Evolutionary conservation across 371 early-diverging fungal genomes (phyloP).

Genomic region (Mortierella sp.): DNA sequence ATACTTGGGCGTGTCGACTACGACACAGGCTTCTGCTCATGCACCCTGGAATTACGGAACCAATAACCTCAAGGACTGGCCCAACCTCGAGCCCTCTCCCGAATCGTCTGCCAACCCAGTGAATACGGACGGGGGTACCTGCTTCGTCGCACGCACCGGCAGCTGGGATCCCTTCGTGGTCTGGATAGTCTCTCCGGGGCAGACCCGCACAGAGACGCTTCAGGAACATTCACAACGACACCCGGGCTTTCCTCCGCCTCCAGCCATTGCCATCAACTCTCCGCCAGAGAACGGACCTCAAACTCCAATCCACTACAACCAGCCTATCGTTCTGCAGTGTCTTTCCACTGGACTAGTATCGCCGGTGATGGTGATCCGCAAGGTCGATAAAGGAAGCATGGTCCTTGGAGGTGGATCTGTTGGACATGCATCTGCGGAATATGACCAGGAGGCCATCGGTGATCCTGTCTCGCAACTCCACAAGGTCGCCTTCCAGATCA

Average conservation of each 20-base stretch:
- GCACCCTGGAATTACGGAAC: slow-evolving; percentile 57
- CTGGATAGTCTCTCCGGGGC: slow-evolving; percentile 82
- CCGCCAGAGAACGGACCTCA: slow-evolving; percentile 56
- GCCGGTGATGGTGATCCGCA: slow-evolving; percentile 86
- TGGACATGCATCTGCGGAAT: slow-evolving; percentile 51
- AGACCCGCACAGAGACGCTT: slow-evolving; percentile 60
- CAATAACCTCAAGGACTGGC: slow-evolving; percentile 53
- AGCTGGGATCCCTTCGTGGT: slow-evolving; percentile 92
- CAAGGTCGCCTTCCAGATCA: slow-evolving; percentile 90
- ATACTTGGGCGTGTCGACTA: slow-evolving; percentile 78
- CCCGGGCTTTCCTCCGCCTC: slow-evolving; percentile 76
- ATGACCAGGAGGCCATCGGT: slow-evolving; percentile 62
- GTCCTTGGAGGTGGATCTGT: slow-evolving; percentile 71
- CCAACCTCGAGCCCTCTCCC: slow-evolving; percentile 32
- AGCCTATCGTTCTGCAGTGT: slow-evolving; percentile 85
- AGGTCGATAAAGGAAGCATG: slow-evolving; percentile 85
- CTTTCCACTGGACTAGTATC: slow-evolving; percentile 84
- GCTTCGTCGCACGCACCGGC: slow-evolving; percentile 82
- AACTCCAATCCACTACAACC: slow-evolving; percentile 85
- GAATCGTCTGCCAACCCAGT: slow-evolving; percentile 58
- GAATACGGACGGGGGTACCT: slow-evolving; percentile 67
- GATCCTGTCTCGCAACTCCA: slow-evolving; percentile 92
- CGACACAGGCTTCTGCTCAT: slow-evolving; percentile 55
- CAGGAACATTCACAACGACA: slow-evolving; percentile 60
- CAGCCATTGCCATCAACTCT: slow-evolving; percentile 77